Conservation (phyloP, 2,329 filamentous ascomycete genomes). For the Aspergillus sp. region DNA sequence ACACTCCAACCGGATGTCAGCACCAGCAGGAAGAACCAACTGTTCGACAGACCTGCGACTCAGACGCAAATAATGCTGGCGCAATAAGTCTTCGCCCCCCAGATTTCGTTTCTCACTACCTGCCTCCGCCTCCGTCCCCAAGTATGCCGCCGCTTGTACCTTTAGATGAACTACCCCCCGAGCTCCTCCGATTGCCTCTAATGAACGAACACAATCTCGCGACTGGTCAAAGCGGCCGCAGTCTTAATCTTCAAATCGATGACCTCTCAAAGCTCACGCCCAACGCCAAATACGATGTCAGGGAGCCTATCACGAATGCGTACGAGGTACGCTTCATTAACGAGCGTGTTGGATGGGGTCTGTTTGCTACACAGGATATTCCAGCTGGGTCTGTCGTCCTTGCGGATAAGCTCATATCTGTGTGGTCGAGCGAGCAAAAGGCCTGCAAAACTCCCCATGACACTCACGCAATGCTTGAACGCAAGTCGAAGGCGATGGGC, state of each 20-base stretch:
- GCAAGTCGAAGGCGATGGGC: slow-evolving; percentile 12
- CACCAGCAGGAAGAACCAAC: background rate
- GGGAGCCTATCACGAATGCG: background rate
- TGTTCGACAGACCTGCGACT: background rate
- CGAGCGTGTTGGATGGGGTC: slow-evolving; percentile 6
- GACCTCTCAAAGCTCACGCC: background rate
- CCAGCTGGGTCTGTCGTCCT: slow-evolving; percentile 11
- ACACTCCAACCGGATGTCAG: background rate
- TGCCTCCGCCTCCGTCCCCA: background rate
- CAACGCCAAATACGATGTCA: background rate
- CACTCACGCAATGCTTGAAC: slow-evolving; percentile 2
- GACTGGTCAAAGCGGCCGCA: background rate
- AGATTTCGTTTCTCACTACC: background rate
- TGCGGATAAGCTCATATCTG: slow-evolving; percentile 7
- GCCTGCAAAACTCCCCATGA: background rate
- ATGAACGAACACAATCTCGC: background rate
- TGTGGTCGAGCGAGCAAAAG: background rate
- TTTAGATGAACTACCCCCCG: background rate
- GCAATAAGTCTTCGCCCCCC: background rate
- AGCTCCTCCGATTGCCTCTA: background rate
- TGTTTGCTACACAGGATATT: slow-evolving; percentile 14
- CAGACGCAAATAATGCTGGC: background rate
- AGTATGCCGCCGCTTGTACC: background rate
- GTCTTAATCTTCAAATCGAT: background rate
- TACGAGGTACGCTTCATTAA: slow-evolving; percentile 7